phyloP scores from a whole-genome alignment of 2,329 filamentous ascomycete genomes.

The Orbilia blumenaviensis region DNA sequence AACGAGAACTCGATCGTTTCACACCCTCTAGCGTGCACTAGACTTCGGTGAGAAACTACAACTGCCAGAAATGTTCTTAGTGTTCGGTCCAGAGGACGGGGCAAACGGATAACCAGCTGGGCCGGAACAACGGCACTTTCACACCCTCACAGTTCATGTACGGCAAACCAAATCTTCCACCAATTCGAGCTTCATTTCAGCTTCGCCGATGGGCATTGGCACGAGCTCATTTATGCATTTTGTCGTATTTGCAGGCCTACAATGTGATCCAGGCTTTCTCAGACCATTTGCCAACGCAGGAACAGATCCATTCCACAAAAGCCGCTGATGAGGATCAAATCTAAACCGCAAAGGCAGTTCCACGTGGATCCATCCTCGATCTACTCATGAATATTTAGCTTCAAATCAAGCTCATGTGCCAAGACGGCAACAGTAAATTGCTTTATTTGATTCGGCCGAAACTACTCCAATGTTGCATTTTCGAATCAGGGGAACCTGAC shows the following conservation, averaged over 20 bases:
- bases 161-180: constrained; percentile 4
- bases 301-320: neutral
- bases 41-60: constrained; percentile 6
- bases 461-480: constrained; percentile 32
- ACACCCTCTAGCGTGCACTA: constrained; percentile 3
- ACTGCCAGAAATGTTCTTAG: constrained; percentile 24
- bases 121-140: constrained; percentile 48
- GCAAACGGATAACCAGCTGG: constrained; percentile 20
- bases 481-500: neutral
- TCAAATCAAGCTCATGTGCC: constrained; percentile 45
- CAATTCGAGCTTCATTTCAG: neutral
- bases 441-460: constrained; percentile 47
- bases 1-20: constrained; percentile 32
- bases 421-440: constrained; percentile 33
- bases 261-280: neutral
- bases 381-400: constrained; percentile 3
- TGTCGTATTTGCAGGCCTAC: neutral
- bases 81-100: constrained; percentile 2
- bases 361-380: constrained; percentile 11
- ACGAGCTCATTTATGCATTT: neutral
- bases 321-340: neutral
- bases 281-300: neutral
- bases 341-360: neutral
- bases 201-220: too few species aligned
- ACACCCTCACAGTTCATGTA: neutral